Evolutionary conservation across 192 early-diverging fungal genomes (phyloP), one percentile per base, ranked within the genome.

Genomic region (Obelidium mucronatum): DNA sequence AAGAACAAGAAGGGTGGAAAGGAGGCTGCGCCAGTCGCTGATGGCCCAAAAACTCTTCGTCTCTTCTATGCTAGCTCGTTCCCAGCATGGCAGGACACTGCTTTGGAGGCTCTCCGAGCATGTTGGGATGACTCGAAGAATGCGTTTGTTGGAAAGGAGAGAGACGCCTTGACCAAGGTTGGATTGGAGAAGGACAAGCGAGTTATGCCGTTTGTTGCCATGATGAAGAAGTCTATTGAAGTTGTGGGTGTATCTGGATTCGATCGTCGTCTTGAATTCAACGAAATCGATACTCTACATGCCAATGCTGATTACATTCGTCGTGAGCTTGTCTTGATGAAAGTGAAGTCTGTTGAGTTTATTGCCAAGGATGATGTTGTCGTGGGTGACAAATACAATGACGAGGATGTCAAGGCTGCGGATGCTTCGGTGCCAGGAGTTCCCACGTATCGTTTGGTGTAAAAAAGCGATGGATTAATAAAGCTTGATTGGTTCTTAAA

Each of bases 141-240:
- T 53, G 55, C 55, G 24, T 93, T 97, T 78, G 89, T 90, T 70
- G 92, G 94, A 66, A 91, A 89, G 75, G 91, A 92, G 78, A 82
- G 92, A 55, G 90, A 83, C 5, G 70, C 86, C 26, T 84, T 98
- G 76, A 86, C 80, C 61, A 74, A 82, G 35, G 84, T 79, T 65
- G 95, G 93, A 40, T 74, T 98, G 80, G 85, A 93, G 78, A 97
- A 96, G 86, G 93, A 98, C 85, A 98, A 97, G 85, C 91, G 92
- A 81, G 92, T 88, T n/a, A 98, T 98, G 95, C 94, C 95, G 22
- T 99, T 99, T 85, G 88, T 96, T 58, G 90, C 95, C 60, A 89
- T 92, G 52, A 88, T 96, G 79, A 94, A 96, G 80, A 96, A 94
- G 82, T 87, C 84, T 52, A 91, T 96, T 17, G 88, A 86, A 39